A percentile compares a stretch with the other conserved stretches of the same genome.
Conservation (phyloP, 2,329 filamentous ascomycete genomes). For the Fusarium palustre region DNA sequence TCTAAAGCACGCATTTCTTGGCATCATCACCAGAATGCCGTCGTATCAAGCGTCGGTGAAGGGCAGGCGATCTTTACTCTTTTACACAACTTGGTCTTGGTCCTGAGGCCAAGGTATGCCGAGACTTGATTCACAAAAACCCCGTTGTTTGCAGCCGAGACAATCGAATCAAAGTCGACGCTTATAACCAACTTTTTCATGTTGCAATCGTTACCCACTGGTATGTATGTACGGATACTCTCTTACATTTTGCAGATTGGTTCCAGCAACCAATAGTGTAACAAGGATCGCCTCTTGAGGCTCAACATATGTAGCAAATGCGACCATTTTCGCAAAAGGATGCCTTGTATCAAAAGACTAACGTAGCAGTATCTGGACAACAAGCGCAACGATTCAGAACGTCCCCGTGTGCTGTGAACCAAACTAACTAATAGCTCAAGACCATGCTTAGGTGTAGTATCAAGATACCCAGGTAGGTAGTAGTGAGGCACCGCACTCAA, state of each 20-base stretch:
- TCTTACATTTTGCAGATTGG: background rate
- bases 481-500: background rate
- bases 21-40: constrained; percentile 3
- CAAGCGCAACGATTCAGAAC: background rate
- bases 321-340: background rate
- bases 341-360: background rate
- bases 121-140: background rate
- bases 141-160: constrained; percentile 7
- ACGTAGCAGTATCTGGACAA: background rate
- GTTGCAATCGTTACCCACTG: background rate
- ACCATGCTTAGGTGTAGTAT: background rate
- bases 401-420: background rate
- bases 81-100: background rate
- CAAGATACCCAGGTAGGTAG: no score
- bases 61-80: background rate
- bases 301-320: background rate
- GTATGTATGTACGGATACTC: background rate
- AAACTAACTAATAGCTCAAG: background rate
- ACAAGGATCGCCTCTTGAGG: background rate
- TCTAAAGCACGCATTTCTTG: constrained; percentile 15
- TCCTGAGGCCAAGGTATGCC: background rate
- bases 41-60: constrained; percentile 3
- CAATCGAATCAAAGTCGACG: constrained; percentile 5
- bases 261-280: constrained; percentile 2
- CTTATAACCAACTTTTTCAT: background rate